A percentile compares a stretch with the other conserved stretches of the same genome.
Conservation (phyloP, 768 basidiomycete species). For the Mycena haematopus region DNA sequence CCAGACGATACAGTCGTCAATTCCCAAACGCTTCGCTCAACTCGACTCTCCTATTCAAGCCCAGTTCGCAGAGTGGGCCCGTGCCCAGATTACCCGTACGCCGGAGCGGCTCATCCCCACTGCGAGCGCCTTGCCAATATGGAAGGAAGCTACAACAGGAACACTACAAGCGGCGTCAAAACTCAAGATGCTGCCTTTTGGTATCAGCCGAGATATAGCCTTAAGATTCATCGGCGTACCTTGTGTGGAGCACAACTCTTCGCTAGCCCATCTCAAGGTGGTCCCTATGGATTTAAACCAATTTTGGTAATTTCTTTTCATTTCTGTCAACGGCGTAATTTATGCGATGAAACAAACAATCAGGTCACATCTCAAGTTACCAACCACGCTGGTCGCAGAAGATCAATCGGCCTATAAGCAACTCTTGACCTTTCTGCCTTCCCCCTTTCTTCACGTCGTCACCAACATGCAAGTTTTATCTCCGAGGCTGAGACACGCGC, state of each 20-base stretch:
- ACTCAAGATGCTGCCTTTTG: slow-evolving; percentile 34
- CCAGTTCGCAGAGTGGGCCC: slow-evolving; percentile 42
- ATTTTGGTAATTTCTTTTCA: slow-evolving; percentile 21
- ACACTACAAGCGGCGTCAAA: slow-evolving; percentile 20
- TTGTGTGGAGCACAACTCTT: slow-evolving; percentile 13
- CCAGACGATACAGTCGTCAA: slow-evolving; percentile 13
- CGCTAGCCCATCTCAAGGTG: slow-evolving; percentile 21
- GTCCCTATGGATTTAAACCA: slow-evolving; percentile 20
- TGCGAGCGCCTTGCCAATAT: slow-evolving; percentile 43
- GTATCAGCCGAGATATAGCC: slow-evolving; percentile 20
- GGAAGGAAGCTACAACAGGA: slow-evolving; percentile 33
- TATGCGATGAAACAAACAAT: too few relatives aligned
- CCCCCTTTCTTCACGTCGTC: slow-evolving; percentile 13
- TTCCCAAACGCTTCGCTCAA: slow-evolving; percentile 27
- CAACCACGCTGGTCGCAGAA: slow-evolving; percentile 14
- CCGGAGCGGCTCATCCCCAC: slow-evolving; percentile 24
- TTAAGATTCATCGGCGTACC: slow-evolving; percentile 20
- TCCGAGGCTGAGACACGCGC: neutral
- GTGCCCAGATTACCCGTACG: slow-evolving; percentile 26
- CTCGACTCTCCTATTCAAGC: slow-evolving; percentile 29
- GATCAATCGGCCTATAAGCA: slow-evolving; percentile 26
- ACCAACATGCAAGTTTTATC: slow-evolving; percentile 11
- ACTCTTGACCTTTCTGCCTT: slow-evolving; percentile 16
- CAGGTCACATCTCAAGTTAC: slow-evolving; percentile 24
- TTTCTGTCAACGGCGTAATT: neutral